These are phyloP conservation scores for Graphiopsis chlorocephala DNA, from an alignment of 2,329 filamentous ascomycete genomes.

Conservation along the genomic window DNA sequence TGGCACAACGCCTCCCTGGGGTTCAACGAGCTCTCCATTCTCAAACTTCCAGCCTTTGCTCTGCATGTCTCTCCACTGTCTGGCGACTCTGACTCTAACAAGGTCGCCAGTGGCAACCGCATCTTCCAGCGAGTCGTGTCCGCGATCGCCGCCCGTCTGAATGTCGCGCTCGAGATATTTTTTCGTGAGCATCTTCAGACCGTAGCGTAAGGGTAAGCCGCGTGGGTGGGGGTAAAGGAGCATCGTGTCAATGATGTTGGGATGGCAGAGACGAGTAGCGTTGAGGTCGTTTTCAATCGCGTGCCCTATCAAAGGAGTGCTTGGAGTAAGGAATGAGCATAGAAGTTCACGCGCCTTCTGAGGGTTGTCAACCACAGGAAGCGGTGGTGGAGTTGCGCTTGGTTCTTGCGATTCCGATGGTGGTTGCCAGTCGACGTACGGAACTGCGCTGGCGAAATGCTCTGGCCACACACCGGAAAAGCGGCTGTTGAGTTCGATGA, in stretches of 20 bases:
- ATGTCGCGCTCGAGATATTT: conserved; percentile 72
- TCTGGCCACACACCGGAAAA: conserved; percentile 84
- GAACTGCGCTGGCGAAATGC: conserved; percentile 67
- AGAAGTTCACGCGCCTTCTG: conserved; percentile 71
- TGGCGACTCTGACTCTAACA: conserved; percentile 63
- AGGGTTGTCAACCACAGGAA: conserved; percentile 75
- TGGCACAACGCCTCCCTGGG: background rate
- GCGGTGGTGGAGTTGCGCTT: conserved; percentile 20
- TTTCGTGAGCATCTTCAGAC: conserved; percentile 72
- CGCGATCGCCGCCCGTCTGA: conserved; percentile 64
- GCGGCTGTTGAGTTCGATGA: conserved; percentile 86
- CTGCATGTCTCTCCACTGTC: conserved; percentile 10
- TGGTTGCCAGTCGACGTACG: conserved; percentile 43
- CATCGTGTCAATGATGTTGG: conserved; percentile 79
- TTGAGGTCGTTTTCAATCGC: conserved; percentile 96
- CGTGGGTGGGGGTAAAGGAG: conserved; percentile 75
- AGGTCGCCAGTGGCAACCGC: conserved; percentile 85
- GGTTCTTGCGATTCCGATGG: background rate
- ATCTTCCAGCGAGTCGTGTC: conserved; percentile 92
- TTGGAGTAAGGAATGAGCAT: conserved; percentile 69
- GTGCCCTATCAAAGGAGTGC: conserved; percentile 85
- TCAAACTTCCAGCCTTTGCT: conserved; percentile 2
- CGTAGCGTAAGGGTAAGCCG: conserved; percentile 73
- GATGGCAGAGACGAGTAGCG: conserved; percentile 77
- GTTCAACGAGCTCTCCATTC: background rate